These are phyloP conservation scores for Leptographium procerum DNA, from an alignment of 2,329 filamentous ascomycete species.

Conservation along the genomic window DNA sequence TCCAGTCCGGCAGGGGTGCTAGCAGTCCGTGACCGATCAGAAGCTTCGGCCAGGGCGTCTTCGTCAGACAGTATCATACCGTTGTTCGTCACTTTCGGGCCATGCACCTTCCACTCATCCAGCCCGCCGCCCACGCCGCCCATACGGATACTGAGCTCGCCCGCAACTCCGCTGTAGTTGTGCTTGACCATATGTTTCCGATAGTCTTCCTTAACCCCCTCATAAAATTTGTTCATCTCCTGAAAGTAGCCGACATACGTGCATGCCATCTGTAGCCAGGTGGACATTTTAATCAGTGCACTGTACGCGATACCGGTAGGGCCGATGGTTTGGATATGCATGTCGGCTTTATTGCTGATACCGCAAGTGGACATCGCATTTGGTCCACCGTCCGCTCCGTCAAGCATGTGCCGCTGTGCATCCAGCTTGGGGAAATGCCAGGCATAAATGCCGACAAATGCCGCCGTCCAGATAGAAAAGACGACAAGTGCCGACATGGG, in stretches of 20 bases:
- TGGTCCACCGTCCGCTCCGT: constrained; percentile 11
- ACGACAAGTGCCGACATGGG: constrained; percentile 57
- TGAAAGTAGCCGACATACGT: constrained; percentile 43
- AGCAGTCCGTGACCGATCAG: constrained; percentile 19
- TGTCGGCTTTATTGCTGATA: constrained; percentile 8
- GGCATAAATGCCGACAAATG: constrained; percentile 55
- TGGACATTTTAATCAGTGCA: constrained; percentile 39
- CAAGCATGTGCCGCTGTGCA: constrained; percentile 38
- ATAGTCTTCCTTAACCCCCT: constrained; percentile 38
- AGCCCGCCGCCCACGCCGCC: constrained; percentile 37
- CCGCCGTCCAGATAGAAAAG: constrained; percentile 56
- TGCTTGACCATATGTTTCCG: constrained; percentile 16
- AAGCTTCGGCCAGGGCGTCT: constrained; percentile 13
- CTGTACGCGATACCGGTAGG: constrained; percentile 36
- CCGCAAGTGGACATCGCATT: background rate
- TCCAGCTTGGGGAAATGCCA: constrained; percentile 61
- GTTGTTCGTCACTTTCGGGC: constrained; percentile 29
- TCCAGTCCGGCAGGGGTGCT: constrained; percentile 6
- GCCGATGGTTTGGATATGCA: constrained; percentile 24
- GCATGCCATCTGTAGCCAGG: constrained; percentile 43
- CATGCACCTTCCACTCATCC: constrained; percentile 39
- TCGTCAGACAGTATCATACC: constrained; percentile 24
- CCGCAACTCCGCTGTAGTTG: constrained; percentile 8
- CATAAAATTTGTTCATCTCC: constrained; percentile 42
- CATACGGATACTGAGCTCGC: constrained; percentile 27